Evolutionary conservation across 176 grass and related monocot genomes (phyloP), one percentile per base, ranked within the genome.

Genomic region (Zea luxurians): DNA sequence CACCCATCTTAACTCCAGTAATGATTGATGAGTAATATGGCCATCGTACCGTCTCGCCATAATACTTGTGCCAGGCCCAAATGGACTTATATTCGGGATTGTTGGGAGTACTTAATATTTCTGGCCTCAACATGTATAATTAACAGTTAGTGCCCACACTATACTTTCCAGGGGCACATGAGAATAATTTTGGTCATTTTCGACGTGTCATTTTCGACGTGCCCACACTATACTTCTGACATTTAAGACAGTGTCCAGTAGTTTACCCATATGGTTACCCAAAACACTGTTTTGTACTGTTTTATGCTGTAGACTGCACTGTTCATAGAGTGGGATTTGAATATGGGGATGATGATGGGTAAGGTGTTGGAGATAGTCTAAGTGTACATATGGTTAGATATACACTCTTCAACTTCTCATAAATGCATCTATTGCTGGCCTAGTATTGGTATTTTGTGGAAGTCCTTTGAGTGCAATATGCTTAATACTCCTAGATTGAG

Each of bases 151-250:
- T 64, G 63, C 3, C 16, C n/a, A 7, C 34, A 37, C 38, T 65
- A 7, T 12, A 45, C 27, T 41, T 49, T 9, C 4, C 49, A 58
- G 36, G 58, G 47, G 66, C 4, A 77, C 45, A 77, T 64, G 72
- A 58, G 9, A n/a, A 46, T 60, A 75, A 38, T 61, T 21, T 66
- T 67, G 16, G 50, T 78, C 44, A 78, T 68, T 83, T 71, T 66
- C 35, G 20, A 27, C 12, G 45, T 71, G 37, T 13, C 47, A n/a
- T 58, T 82, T 21, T 13, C n/a, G n/a, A n/a, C n/a, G n/a, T n/a
- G n/a, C n/a, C n/a, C n/a, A n/a, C n/a, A n/a, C n/a, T n/a, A n/a
- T n/a, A n/a, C n/a, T n/a, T n/a, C n/a, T n/a, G n/a, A n/a, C n/a
- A n/a, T n/a, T 27, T 27, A 27, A 27, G 27, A 27, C 27, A 27